Evolutionary conservation across 2,329 filamentous ascomycete genomes (phyloP).

Genomic region (Lachnellula suecica): DNA sequence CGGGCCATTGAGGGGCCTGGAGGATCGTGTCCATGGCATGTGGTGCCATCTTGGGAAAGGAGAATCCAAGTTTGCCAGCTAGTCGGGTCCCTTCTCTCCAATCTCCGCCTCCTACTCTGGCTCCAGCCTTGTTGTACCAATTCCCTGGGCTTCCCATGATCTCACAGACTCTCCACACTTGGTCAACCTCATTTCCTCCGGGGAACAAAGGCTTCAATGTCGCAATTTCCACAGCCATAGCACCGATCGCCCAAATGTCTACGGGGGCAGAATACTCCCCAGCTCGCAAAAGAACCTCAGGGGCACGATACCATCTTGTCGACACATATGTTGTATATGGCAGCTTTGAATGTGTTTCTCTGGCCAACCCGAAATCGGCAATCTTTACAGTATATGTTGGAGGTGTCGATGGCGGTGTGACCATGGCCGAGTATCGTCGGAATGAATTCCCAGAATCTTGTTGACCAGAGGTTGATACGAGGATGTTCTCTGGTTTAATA

Average conservation of each 20-base stretch:
- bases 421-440: conserved; percentile 86
- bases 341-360: conserved; percentile 93
- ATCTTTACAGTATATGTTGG: conserved; percentile 96
- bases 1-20: conserved; percentile 86
- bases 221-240: conserved; percentile 97
- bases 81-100: conserved; percentile 94
- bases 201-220: conserved; percentile 96
- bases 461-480: conserved; percentile 81
- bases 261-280: conserved; percentile 97
- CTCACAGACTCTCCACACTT: conserved; percentile 98
- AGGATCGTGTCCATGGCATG: conserved; percentile 95
- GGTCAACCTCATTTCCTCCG: conserved; percentile 96
- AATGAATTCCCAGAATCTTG: conserved; percentile 83
- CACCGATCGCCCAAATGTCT: conserved; percentile 97
- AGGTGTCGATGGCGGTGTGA: conserved; percentile 93
- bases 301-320: conserved; percentile 91
- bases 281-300: conserved; percentile 88
- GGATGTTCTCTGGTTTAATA: conserved; percentile 98
- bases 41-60: conserved; percentile 98
- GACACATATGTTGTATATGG: conserved; percentile 99
- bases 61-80: conserved; percentile 95
- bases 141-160: conserved; percentile 99
- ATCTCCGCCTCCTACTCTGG: conserved; percentile 87
- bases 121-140: conserved; percentile 92
- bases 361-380: conserved; percentile 94